Conservation (phyloP, 2,329 filamentous ascomycete genomes). For the Trichoderma guizhouense region DNA sequence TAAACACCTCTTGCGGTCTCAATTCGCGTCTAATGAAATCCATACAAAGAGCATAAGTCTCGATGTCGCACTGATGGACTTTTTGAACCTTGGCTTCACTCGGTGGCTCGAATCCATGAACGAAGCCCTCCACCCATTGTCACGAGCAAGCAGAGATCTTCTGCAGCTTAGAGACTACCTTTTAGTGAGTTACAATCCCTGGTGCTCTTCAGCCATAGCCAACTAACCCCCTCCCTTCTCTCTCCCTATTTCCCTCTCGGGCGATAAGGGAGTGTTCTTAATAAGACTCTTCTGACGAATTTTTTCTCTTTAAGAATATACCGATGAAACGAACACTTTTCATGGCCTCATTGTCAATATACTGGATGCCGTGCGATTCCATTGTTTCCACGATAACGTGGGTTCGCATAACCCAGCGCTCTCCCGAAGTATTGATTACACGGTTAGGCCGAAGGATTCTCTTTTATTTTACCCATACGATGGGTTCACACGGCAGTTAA, state of each 20-base stretch:
- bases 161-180: background rate
- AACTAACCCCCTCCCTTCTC: background rate
- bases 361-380: background rate
- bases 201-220: accelerated
- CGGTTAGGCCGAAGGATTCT: background rate
- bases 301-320: too few species aligned
- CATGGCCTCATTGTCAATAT: background rate
- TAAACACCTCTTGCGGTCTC: accelerated
- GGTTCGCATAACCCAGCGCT: too few species aligned
- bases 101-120: too few species aligned
- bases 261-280: background rate
- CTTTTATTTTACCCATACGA: background rate
- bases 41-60: background rate
- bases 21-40: background rate
- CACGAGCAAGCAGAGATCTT: background rate
- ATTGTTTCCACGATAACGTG: background rate
- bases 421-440: too few species aligned
- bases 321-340: accelerated
- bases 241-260: background rate
- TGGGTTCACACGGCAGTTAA: background rate
- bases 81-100: background rate
- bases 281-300: background rate
- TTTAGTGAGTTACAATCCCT: background rate
- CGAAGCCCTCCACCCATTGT: too few species aligned
- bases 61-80: background rate